Evolutionary conservation across 1,284 basidiomycete species (phyloP).

Genomic region (Ceratobasidium theobromae): DNA sequence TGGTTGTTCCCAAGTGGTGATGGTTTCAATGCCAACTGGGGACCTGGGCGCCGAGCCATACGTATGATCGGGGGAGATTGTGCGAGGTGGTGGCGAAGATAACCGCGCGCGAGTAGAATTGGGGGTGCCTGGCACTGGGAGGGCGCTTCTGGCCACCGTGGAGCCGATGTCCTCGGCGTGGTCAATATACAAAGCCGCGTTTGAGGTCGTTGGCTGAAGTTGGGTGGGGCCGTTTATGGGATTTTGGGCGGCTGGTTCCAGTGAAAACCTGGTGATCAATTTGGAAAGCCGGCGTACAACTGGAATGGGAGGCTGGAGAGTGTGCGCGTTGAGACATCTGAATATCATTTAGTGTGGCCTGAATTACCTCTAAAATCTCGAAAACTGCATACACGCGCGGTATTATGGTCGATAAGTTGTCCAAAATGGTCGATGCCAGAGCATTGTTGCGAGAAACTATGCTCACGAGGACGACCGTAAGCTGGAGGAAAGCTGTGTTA

Average conservation of each 20-base stretch:
- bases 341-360: no score
- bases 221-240: no score
- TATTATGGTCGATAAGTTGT: conserved; percentile 36
- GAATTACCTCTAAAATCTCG: conserved; percentile 10
- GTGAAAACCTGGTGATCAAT: not conserved
- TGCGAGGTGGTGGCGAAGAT: no score
- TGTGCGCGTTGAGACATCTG: not conserved
- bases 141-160: not conserved
- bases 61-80: no score
- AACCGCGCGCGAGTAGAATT: no score
- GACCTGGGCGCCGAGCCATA: no score
- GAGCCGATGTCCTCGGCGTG: conserved; percentile 7
- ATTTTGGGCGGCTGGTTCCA: no score
- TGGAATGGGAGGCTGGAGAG: conserved; percentile 16
- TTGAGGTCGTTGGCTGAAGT: no score
- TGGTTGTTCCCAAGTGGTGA: no score
- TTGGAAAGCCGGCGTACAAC: not conserved
- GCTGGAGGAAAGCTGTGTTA: conserved; percentile 67
- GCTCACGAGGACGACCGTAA: conserved; percentile 60
- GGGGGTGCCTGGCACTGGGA: no score
- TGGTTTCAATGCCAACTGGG: conserved; percentile 10
- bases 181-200: not conserved
- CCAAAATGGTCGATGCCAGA: conserved; percentile 51
- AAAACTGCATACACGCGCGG: conserved; percentile 15
- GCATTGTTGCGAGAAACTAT: conserved; percentile 59